phyloP scores from a whole-genome alignment of 306 rosid species.

The Hippophae tibetana region DNA sequence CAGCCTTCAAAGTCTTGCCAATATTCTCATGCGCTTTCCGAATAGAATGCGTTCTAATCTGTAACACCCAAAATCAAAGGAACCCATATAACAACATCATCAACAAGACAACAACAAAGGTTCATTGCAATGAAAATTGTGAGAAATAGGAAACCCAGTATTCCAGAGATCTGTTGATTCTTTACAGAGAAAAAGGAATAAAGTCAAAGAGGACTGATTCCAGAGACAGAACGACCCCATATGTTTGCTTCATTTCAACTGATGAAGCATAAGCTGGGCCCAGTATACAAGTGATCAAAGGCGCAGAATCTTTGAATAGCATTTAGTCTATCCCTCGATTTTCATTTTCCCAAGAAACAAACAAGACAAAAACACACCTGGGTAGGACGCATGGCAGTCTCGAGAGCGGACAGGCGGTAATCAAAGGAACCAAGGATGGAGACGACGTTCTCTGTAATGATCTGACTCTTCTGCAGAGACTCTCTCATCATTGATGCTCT shows the following conservation, averaged over 20 bases:
- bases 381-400: slow-evolving; percentile 96
- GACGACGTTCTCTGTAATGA: slow-evolving; percentile 70
- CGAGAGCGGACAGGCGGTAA: slow-evolving; percentile 90
- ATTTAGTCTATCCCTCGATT: too few relatives aligned
- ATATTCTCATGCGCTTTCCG: slow-evolving; percentile 90
- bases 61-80: slow-evolving; percentile 2
- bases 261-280: too few relatives aligned
- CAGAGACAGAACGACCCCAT: too few relatives aligned
- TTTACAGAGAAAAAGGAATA: too few relatives aligned
- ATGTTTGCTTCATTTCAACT: too few relatives aligned
- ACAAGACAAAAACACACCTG: slow-evolving; percentile 37
- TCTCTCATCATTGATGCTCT: slow-evolving; percentile 60
- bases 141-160: neutral
- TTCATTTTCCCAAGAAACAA: neutral
- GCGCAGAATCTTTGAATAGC: too few relatives aligned
- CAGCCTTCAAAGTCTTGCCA: slow-evolving; percentile 66
- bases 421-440: slow-evolving; percentile 92
- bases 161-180: too few relatives aligned
- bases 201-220: too few relatives aligned
- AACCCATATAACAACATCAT: slow-evolving; percentile 8
- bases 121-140: neutral
- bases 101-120: neutral
- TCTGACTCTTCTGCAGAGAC: slow-evolving; percentile 63
- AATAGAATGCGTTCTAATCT: slow-evolving; percentile 86
- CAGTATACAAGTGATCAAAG: too few relatives aligned